These are phyloP conservation scores for Penicillium maclennaniae DNA, from an alignment of 495 filamentous ascomycete species.

Conservation along the genomic window DNA sequence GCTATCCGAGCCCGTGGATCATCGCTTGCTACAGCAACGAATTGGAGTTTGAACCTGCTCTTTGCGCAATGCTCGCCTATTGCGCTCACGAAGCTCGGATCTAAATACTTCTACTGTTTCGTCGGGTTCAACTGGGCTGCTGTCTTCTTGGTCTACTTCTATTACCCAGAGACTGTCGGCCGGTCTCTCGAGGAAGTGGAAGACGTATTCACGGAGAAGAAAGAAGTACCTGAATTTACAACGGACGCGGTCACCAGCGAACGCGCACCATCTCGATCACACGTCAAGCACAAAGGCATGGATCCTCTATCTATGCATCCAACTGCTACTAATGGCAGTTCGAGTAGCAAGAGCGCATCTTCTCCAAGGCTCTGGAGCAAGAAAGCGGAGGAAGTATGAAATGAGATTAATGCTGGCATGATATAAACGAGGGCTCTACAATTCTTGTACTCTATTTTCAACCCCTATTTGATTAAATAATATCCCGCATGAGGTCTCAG, in stretches of 20 bases:
- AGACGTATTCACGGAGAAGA: constrained; percentile 33
- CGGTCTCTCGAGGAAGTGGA: constrained; percentile 53
- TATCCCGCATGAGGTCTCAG: constrained; percentile 9
- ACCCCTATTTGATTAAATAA: not conserved
- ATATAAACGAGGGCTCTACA: not conserved
- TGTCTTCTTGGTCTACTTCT: constrained; percentile 39
- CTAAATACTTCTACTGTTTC: constrained; percentile 53
- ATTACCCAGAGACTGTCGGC: constrained; percentile 52
- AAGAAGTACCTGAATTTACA: constrained; percentile 5
- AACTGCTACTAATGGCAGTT: constrained; percentile 6
- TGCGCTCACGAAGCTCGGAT: constrained; percentile 43
- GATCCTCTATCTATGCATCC: constrained; percentile 22
- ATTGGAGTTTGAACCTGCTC: constrained; percentile 52
- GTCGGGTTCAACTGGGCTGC: constrained; percentile 49
- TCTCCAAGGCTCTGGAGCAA: constrained; percentile 12
- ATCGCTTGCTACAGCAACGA: constrained; percentile 48
- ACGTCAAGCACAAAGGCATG: constrained; percentile 12
- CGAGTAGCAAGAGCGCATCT: constrained; percentile 12
- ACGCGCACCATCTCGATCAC: constrained; percentile 3
- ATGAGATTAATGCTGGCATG: not conserved
- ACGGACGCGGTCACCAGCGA: not conserved
- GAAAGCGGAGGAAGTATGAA: constrained; percentile 10
- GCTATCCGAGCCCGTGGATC: constrained; percentile 52
- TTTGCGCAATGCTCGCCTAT: constrained; percentile 55
- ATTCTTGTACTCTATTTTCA: not conserved